Evolutionary conservation across 2,329 filamentous ascomycete species (phyloP).

Genomic region (Ascochyta pisi): DNA sequence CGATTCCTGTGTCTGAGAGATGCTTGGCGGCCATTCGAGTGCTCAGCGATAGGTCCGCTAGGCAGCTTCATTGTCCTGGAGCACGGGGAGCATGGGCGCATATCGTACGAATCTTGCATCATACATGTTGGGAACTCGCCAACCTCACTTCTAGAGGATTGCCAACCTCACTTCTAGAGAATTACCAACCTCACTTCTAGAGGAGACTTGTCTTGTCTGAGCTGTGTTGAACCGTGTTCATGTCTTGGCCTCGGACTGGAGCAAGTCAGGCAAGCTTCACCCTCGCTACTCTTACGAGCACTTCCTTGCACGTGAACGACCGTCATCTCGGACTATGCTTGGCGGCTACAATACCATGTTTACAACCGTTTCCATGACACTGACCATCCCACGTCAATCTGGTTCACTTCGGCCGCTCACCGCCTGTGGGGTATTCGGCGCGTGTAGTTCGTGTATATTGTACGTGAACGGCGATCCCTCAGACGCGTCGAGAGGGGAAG

Average conservation of each 20-base stretch:
- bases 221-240: background rate
- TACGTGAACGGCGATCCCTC: constrained; percentile 11
- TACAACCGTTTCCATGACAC: constrained; percentile 1
- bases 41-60: constrained; percentile 7
- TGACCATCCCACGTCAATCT: constrained; percentile 5
- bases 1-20: constrained; percentile 2
- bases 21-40: constrained; percentile 9
- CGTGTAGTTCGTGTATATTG: background rate
- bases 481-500: background rate
- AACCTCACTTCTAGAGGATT: no score
- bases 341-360: background rate
- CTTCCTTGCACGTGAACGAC: background rate
- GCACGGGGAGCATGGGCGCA: constrained; percentile 15
- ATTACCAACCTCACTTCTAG: no score
- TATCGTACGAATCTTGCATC: constrained; percentile 19
- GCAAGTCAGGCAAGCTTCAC: background rate
- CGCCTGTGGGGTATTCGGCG: constrained; percentile 15
- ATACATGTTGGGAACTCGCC: background rate
- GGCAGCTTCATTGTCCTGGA: constrained; percentile 14
- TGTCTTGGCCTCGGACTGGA: background rate
- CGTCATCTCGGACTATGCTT: background rate
- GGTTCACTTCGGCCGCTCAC: constrained; percentile 15
- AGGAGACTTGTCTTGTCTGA: no score
- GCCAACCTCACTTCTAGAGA: no score
- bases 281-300: no score